Evolutionary conservation across 2,329 filamentous ascomycete genomes (phyloP), one percentile per base, ranked within the genome.

Genomic region (Scolecobasidium constrictum): DNA sequence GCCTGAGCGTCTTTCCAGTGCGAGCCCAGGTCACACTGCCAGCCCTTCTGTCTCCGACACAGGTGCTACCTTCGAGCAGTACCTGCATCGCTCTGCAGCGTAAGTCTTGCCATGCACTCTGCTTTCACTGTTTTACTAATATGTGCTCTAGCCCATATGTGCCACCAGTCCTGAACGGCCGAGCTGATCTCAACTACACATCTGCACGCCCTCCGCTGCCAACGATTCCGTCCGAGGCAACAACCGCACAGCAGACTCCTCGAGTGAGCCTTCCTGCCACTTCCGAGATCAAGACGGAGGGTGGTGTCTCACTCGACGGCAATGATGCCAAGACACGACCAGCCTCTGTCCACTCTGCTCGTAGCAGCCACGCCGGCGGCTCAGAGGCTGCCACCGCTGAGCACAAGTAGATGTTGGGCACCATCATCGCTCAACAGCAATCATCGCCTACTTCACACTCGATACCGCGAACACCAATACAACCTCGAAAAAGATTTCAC

Each of bases 91-190:
- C 16, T 17, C 18, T 41, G 38, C 26, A 16, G 38, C 38, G 38
- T 41, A 41, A 34, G 38, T 18, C 15, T 9, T 23, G 9, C 22
- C 19, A 15, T 35, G 21, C n/a, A 3, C 43, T 42, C 18, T 49
- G 55, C 47, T 50, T 48, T 36, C 21, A 15, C 21, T 50, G 40
- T 31, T 26, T 17, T 16, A 5, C 16, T 13, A 15, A 31, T 31
- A 15, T 9, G 15, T 9, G 9, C 18, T 36, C 17, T 18, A 36
- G 34, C 17, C 34, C 13, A 7, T 36, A 36, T 18, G 34, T 36
- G 7, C 9, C 34, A 11, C 13, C 13, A 7, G 18, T 16, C 21
- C 11, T 39, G 12, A 39, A 39, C 21, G 37, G 34, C 34, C 34
- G 34, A 7, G 9, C 12, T 28, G 17, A 11, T 39, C 12, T 18